Evolutionary conservation across 2,329 filamentous ascomycete genomes (phyloP).

Genomic region (Claviceps pazoutovae): DNA sequence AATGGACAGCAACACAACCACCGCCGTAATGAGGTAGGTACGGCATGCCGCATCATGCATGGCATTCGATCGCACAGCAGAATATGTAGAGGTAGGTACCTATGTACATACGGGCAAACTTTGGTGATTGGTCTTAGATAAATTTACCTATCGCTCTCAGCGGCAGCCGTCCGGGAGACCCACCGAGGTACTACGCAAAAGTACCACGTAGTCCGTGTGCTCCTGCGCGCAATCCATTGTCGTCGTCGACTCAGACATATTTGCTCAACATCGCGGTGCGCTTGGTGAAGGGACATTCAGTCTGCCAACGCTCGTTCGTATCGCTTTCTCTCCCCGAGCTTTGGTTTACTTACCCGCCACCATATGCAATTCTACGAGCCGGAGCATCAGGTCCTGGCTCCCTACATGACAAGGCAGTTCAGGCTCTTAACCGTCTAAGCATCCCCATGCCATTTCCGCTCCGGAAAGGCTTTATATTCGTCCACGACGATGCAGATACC

Average conservation of each 20-base stretch:
- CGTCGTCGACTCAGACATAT: background rate
- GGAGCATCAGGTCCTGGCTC: background rate
- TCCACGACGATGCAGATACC: conserved; percentile 23
- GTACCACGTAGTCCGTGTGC: conserved; percentile 4
- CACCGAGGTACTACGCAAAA: background rate
- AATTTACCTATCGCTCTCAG: background rate
- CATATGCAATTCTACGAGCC: background rate
- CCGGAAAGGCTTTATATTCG: conserved; percentile 8
- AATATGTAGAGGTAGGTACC: too few species aligned
- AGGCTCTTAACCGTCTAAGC: conserved; percentile 9
- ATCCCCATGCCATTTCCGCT: conserved; percentile 3
- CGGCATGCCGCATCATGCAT: too few species aligned
- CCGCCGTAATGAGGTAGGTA: too few species aligned
- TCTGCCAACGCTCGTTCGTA: background rate
- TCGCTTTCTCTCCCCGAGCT: background rate
- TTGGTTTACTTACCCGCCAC: too few species aligned
- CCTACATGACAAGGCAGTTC: conserved; percentile 6
- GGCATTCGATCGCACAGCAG: too few species aligned
- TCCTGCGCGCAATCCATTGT: background rate
- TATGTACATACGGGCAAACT: background rate
- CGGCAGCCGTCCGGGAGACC: conserved; percentile 1
- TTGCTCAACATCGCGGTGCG: background rate
- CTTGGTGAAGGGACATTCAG: background rate
- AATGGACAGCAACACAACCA: too few species aligned
- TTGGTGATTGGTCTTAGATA: background rate